Evolutionary conservation across 768 basidiomycete species (phyloP), one percentile per base, ranked within the genome.

Genomic region (Leucocoprinus birnbaumii): DNA sequence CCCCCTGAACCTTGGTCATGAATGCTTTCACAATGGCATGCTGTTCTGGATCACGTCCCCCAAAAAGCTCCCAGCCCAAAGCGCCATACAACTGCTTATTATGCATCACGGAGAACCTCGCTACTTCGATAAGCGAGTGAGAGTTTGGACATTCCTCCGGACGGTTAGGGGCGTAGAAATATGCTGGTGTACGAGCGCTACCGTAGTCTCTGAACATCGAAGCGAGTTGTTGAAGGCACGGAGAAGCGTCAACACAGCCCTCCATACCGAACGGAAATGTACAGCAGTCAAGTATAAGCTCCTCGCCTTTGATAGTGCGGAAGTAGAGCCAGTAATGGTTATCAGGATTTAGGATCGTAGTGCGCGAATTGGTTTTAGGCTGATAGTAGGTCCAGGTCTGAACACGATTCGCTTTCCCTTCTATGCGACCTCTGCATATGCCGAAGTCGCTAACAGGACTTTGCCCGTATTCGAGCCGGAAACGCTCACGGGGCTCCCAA

Each of bases 281-380:
- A 21, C 56, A 54, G 43, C 68, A 68, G 47, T 80, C 77, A 10
- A 80, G 63, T 14, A 65, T 63, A 16, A 77, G 57, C 19, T 75
- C 70, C 42, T 78, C 68, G 2, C 76, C 78, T 1, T 66, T 59
- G 7, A 74, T 58, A 1, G 74, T 78, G 3, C 65, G 74, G 67
- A 80, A 79, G 57, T 77, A 81, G 9, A 80, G 66, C 76, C 78
- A 79, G 58, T 77, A 78, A 55, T 79, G 78, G 14, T 79, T 72
- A 34, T 72, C 53, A 0, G 77, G 73, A 57, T 77, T 71, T 46
- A 78, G 76, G 0, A 74, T 71, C 43, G 64, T 63, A 21, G 55
- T 44, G 26, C 72, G 65, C 1, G 54, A 61, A 6, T 61, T 48
- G 2, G 65, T 62, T 8, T 62, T 40, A 18, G 62, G 42, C 57